Evolutionary conservation across 139 green algal species (phyloP), one percentile per base, ranked within the genome.

Genomic region (Coelastrella sp.): DNA sequence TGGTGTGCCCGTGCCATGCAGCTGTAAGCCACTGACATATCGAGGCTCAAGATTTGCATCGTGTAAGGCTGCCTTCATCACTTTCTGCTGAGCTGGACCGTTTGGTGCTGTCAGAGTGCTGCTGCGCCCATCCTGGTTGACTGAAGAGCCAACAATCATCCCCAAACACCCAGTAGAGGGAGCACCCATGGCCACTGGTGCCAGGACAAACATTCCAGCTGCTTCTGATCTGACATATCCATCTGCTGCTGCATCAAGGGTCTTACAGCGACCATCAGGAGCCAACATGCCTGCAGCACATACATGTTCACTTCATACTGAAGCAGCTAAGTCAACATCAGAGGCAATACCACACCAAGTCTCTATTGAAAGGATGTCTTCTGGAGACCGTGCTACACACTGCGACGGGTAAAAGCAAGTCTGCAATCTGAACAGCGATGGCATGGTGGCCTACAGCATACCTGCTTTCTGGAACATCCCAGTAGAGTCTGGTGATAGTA

Each of bases 41-140:
- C 15, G 15, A 27, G 88, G 67, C 68, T 67, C 27, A 19, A 94
- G 23, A 3, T 71, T 76, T 0, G 83, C 89, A 32, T 37, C 73
- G 32, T 21, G 68, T 73, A 96, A 79, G 15, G 92, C 92, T 9
- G 34, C 37, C 5, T 87, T 84, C 21, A 96, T 79, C 45, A 94
- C 90, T 27, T 82, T 86, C 84, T 95, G 94, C 92, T 98, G 96
- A 15, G 94, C 88, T 8, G 94, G 96, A 6, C 96, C 96, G 80
- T 97, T 96, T 30, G 96, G 96, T 15, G 95, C 96, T 1, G 95
- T 98, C 45, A 98, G 90, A 81, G 83, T 91, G 91, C 92, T 96
- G 69, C 93, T 96, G 60, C 95, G 90, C 35, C 96, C 96, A 69
- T 98, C 96, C 84, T 96, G 93, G 91, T 98, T 98, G n/a, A 98